Base-by-base conservation (phyloP, 2,329 filamentous ascomycete genomes). In the Sclerotinia glacialis region DNA sequence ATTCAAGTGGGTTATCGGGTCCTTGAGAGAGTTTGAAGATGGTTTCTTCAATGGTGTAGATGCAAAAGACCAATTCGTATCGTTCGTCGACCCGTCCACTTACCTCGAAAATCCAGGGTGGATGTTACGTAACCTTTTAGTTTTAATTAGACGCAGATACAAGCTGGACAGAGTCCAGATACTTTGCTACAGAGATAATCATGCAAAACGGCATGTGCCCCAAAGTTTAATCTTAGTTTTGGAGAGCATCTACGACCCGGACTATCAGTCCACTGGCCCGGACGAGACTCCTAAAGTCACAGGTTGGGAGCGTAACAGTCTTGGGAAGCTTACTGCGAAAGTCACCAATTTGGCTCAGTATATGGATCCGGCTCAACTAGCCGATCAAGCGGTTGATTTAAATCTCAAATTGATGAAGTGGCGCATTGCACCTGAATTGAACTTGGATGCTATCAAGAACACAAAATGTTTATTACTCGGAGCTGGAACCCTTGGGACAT, bases 361-460 rank as follows among this genome's bases (percentile, higher is more conserved):
- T 73, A 94, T 99, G 90, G 93, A 99, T 75, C 94, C 95, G 8
- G 82, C 85, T 44, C 88, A 89, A 74, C 82, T 98, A 23, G 95
- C 95, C 28, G 93, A 98, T 76, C 93, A 96, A 76, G 93, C 93
- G 0, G 94, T 98, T 12, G 95, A 99, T 75, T 83, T 99, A 67
- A 99, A 99, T 75, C 83, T 98, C 68, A 98, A 98, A 79, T 84
- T 99, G 67, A 99, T 99, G 89, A 99, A 97, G 80, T 99, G 95
- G 95, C 89, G 95, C 49, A 92, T 99, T 73, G 92, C 93, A 9
- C 95, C 95, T 0, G 88, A 89, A 61, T 84, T 99, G 50, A 85
- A 98, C 76, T 85, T 99, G 12, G 93, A 97, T 40, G 85, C 86
- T 40, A 93, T 98, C 76, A 97, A 97, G 75, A 85, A 89, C 67